A percentile compares a stretch with the other conserved stretches of the same genome.
Conservation (phyloP, 1,139 yeast species). For the Saccharomyces pastorianus region DNA sequence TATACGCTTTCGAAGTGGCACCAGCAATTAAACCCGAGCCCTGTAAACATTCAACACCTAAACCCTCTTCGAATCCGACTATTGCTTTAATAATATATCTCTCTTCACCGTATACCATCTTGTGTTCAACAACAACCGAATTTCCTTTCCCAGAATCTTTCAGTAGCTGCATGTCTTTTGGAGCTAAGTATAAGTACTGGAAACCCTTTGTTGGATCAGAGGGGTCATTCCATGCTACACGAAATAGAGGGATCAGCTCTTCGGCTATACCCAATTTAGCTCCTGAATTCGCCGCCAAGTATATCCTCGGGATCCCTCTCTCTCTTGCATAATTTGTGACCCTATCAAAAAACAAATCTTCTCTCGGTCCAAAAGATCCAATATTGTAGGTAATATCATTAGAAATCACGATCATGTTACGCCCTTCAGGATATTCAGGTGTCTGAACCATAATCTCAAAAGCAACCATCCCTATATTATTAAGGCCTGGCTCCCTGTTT, state of each 20-base stretch:
- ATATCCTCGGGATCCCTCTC: constrained; percentile 88
- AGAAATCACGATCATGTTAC: constrained; percentile 85
- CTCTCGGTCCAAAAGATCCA: constrained; percentile 98
- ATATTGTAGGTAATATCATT: constrained; percentile 95
- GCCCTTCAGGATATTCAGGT: constrained; percentile 94
- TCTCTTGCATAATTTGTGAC: constrained; percentile 88
- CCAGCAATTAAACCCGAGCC: constrained; percentile 99
- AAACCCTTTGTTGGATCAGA: constrained; percentile 76
- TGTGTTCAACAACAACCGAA: constrained; percentile 57
- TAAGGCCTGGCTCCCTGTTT: constrained; percentile 91
- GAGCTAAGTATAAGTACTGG: constrained; percentile 72
- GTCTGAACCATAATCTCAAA: constrained; percentile 86
- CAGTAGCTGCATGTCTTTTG: constrained; percentile 57
- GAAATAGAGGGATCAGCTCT: constrained; percentile 79
- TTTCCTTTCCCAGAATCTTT: constrained; percentile 52
- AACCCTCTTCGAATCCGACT: constrained; percentile 90
- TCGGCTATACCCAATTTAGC: constrained; percentile 98
- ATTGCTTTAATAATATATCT: constrained; percentile 76
- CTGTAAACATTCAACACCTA: constrained; percentile 95
- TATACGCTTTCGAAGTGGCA: constrained; percentile 94
- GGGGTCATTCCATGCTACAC: constrained; percentile 87
- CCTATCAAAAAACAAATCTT: constrained; percentile 81
- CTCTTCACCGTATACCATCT: constrained; percentile 49
- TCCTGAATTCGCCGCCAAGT: constrained; percentile 96
- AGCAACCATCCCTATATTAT: constrained; percentile 95